A percentile compares a stretch with the other conserved stretches of the same genome.
Evolutionary conservation across 345 rosid genomes (phyloP).

Genomic region (Odontarrhena argentea): DNA sequence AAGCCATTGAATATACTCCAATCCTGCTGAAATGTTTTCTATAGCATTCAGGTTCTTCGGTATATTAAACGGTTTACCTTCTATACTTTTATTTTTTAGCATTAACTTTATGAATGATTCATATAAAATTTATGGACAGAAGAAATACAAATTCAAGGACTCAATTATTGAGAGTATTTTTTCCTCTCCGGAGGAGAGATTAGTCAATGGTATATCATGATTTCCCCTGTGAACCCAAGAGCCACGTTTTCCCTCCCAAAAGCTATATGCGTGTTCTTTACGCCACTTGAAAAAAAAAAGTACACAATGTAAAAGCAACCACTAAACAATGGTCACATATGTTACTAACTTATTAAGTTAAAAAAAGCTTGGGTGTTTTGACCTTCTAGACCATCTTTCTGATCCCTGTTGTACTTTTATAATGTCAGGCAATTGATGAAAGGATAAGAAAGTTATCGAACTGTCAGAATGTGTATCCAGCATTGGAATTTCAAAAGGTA

Average conservation of each 20-base stretch:
- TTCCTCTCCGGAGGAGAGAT: neutral
- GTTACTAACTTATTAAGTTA: neutral
- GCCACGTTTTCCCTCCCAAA: conserved; percentile 2
- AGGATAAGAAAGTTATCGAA: conserved; percentile 92
- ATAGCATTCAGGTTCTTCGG: conserved; percentile 4
- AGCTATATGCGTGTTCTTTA: neutral
- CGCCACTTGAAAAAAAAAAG: neutral
- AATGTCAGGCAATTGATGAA: conserved; percentile 86
- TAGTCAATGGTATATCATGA: neutral
- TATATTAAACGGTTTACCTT: conserved; percentile 4
- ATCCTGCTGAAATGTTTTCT: conserved; percentile 4
- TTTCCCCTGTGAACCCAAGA: conserved; percentile 6
- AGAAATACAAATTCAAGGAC: neutral
- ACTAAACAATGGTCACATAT: conserved; percentile 14
- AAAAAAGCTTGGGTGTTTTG: neutral
- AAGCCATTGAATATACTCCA: conserved; percentile 18
- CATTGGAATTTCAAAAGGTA: conserved; percentile 88
- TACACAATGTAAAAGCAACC: conserved; percentile 10
- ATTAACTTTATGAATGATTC: neutral
- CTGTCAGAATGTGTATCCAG: conserved; percentile 79
- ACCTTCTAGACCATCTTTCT: conserved; percentile 32
- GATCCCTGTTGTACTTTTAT: conserved; percentile 13
- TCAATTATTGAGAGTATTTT: neutral
- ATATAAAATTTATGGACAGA: conserved; percentile 6
- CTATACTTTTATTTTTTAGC: conserved; percentile 1